Evolutionary conservation across 164 flowering plant genomes (phyloP).

Genomic region (Magnolia changhungtana): DNA sequence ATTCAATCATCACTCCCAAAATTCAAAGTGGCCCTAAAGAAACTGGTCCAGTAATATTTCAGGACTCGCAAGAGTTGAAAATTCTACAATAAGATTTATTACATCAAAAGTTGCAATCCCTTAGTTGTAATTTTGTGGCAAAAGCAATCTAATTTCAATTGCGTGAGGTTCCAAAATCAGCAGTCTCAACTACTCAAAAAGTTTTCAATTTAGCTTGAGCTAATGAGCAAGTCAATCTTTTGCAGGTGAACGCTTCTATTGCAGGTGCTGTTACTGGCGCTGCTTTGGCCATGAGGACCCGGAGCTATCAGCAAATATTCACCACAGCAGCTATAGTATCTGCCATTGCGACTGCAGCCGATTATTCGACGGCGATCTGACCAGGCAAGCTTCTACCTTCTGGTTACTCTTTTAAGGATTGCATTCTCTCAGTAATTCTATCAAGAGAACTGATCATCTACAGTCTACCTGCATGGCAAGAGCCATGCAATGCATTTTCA

Average conservation of each 20-base stretch:
- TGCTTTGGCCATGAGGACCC: constrained; percentile 56
- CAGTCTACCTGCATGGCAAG: neutral
- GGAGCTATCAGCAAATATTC: constrained; percentile 53
- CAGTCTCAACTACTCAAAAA: neutral
- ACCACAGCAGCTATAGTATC: constrained; percentile 53
- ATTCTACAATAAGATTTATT: too few species aligned
- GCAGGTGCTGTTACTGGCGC: constrained; percentile 82
- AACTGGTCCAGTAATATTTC: neutral
- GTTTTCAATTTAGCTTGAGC: neutral
- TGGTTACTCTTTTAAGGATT: neutral
- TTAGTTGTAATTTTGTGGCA: neutral
- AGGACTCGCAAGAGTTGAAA: neutral
- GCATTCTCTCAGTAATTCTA: neutral
- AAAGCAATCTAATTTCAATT: neutral
- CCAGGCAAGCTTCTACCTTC: neutral
- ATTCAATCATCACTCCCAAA: too few species aligned
- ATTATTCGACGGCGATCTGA: constrained; percentile 26
- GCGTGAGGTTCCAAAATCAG: neutral
- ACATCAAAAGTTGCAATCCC: neutral
- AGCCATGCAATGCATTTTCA: neutral
- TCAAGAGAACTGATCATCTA: neutral
- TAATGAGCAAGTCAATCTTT: neutral
- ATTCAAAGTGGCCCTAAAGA: neutral
- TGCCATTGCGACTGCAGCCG: constrained; percentile 45
- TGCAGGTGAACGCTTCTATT: constrained; percentile 61